phyloP scores from a whole-genome alignment of 768 basidiomycete genomes.

The Russula lepida region DNA sequence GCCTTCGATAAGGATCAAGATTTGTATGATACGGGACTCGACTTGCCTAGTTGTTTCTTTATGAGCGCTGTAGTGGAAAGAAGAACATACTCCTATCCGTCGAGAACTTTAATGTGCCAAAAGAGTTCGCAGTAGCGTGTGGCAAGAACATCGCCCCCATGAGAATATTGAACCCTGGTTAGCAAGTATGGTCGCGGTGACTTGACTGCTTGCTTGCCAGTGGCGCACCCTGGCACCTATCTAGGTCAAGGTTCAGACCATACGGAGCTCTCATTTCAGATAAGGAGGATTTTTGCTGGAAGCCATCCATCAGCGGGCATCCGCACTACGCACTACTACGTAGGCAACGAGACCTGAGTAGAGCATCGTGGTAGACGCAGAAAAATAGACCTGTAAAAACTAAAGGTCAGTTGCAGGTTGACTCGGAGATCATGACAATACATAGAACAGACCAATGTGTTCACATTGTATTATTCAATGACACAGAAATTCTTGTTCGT shows the following conservation, averaged over 20 bases:
- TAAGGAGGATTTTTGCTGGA: constrained; percentile 23
- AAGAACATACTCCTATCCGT: constrained; percentile 34
- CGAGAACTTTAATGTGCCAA: constrained; percentile 54
- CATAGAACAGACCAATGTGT: background rate
- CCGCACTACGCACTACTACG: too few relatives aligned
- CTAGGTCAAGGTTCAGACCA: constrained; percentile 21
- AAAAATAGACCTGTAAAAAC: background rate
- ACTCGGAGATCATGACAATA: background rate
- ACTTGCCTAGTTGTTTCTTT: constrained; percentile 41
- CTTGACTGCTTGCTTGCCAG: background rate
- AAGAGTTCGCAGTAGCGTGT: constrained; percentile 46
- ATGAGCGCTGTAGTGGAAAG: background rate
- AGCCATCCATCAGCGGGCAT: background rate
- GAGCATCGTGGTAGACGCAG: background rate
- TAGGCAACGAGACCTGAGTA: background rate
- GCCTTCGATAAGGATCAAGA: constrained; percentile 53
- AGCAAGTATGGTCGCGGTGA: background rate
- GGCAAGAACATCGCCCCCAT: constrained; percentile 55
- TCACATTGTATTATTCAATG: too few relatives aligned
- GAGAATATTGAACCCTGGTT: constrained; percentile 45
- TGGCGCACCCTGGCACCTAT: constrained; percentile 50
- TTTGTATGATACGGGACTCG: constrained; percentile 54
- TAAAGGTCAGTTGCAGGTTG: background rate
- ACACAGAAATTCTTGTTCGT: too few relatives aligned
- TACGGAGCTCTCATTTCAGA: constrained; percentile 48